Evolutionary conservation across 2,329 filamentous ascomycete genomes (phyloP), one percentile per base, ranked within the genome.

Genomic region (Aspergillus sp.): DNA sequence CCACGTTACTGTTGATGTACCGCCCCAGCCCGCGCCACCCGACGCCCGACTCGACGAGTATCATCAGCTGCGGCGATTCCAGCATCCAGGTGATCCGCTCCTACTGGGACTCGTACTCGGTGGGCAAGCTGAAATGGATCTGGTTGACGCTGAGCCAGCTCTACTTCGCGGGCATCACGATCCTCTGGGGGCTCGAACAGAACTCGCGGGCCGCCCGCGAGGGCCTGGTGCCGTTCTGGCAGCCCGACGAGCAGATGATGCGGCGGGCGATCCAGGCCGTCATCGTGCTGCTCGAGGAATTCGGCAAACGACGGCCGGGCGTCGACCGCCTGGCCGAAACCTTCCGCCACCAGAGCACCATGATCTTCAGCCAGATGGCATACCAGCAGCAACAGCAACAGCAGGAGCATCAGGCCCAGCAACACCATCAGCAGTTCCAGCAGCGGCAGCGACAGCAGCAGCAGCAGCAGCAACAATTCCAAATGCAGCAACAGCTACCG

Each of bases 41-140:
- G 5, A 63, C 62, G 1, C 64, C 66, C 0, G 64, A 68, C 34
- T 50, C 54, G 2, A 59, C 53, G n/a, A 66, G 62, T 49, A 65
- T 68, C 34, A 52, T 67, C 43, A 64, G 62, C 50, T 68, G 66
- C 45, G 65, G 65, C 4, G 62, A 68, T 46, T 65, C 65, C 34
- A 67, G 64, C 43, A 60, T 68, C 10, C 61, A 66, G 38, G 60
- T 68, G 4, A 63, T 68, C 10, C 61, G 64, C 27, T 67, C 65
- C 1, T 68, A 67, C 42, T 68, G 65, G 64, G 65, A 68, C 48
- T 67, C 57, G 42, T 68, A 67, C 41, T 64, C 65, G 0, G 54
- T 62, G 29, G 65, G 65, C 34, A 68, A 68, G 46, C 52, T 68
- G 12, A 68, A 68, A 49, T 68, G 66, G 66, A 67, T 68, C 35